phyloP scores from a whole-genome alignment of 1,139 yeast species.

The Wickerhamomyces sp. region DNA sequence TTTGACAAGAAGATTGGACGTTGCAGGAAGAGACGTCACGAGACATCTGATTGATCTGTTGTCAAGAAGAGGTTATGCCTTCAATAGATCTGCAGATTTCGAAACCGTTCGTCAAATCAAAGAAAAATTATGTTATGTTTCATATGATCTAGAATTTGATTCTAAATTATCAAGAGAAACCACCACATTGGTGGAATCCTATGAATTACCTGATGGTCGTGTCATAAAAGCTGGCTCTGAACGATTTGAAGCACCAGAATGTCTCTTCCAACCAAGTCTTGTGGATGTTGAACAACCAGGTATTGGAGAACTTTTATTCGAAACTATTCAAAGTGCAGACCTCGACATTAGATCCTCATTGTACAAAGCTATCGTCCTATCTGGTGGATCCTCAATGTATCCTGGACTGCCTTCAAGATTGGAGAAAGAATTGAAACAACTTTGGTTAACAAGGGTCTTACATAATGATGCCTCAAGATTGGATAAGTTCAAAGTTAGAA shows the following conservation, averaged over 20 bases:
- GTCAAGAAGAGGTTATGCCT: constrained; percentile 94
- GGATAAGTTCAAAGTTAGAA: constrained; percentile 89
- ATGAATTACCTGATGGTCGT: constrained; percentile 96
- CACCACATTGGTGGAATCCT: constrained; percentile 84
- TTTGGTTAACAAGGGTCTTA: constrained; percentile 87
- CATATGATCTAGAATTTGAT: constrained; percentile 89
- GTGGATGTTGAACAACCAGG: constrained; percentile 99
- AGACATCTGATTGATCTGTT: constrained; percentile 85
- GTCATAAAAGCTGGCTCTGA: constrained; percentile 91
- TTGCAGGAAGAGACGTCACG: constrained; percentile 98
- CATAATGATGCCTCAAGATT: constrained; percentile 84
- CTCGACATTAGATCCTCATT: constrained; percentile 86
- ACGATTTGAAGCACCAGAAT: constrained; percentile 97
- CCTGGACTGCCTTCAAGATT: constrained; percentile 96
- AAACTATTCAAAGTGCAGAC: constrained; percentile 91
- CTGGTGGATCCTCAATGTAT: constrained; percentile 98
- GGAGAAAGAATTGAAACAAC: constrained; percentile 92
- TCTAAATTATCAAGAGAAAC: constrained; percentile 87
- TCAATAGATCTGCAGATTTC: constrained; percentile 96
- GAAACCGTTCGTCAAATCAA: constrained; percentile 98
- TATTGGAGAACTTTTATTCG: constrained; percentile 86
- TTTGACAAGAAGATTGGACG: constrained; percentile 86
- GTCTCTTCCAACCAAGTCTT: constrained; percentile 92
- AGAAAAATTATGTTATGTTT: constrained; percentile 91
- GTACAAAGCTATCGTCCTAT: constrained; percentile 85